A percentile compares a stretch with the other conserved stretches of the same genome.
phyloP scores from a whole-genome alignment of 148 eudicot species.

The Amaranthus hypochondriacus region DNA sequence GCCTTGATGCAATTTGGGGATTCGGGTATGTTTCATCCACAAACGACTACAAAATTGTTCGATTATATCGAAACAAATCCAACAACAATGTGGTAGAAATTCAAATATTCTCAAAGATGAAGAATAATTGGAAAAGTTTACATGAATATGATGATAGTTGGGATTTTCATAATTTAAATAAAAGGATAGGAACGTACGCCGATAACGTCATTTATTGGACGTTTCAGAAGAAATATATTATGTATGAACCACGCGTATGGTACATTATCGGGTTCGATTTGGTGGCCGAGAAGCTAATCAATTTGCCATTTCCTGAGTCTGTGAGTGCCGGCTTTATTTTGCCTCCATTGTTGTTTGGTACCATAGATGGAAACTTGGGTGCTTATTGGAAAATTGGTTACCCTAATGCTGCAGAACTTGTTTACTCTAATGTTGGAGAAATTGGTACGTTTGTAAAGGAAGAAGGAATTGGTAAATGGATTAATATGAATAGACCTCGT shows the following conservation, averaged over 20 bases:
- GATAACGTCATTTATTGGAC: background rate
- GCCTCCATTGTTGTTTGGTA: slow-evolving; percentile 12
- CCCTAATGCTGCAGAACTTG: too few relatives aligned
- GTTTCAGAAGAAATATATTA: background rate
- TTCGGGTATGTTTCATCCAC: slow-evolving; percentile 7
- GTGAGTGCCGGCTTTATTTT: background rate
- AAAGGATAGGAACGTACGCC: background rate
- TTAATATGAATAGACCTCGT: background rate
- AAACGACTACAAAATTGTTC: slow-evolving; percentile 4
- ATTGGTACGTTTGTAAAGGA: background rate
- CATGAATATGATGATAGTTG: slow-evolving; percentile 1
- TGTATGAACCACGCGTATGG: background rate
- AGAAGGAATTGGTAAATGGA: background rate
- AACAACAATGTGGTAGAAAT: background rate
- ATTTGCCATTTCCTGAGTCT: background rate
- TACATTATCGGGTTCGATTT: slow-evolving; percentile 16
- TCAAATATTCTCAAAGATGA: background rate
- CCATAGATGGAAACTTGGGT: background rate
- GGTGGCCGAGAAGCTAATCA: background rate
- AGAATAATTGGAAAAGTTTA: background rate
- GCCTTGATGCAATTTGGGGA: slow-evolving; percentile 7
- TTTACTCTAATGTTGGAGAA: background rate
- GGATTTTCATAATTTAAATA: background rate
- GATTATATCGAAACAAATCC: background rate
- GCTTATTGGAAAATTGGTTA: background rate